Evolutionary conservation across 1,284 basidiomycete genomes (phyloP), one percentile per base, ranked within the genome.

Genomic region (Psilocybe mexicana): DNA sequence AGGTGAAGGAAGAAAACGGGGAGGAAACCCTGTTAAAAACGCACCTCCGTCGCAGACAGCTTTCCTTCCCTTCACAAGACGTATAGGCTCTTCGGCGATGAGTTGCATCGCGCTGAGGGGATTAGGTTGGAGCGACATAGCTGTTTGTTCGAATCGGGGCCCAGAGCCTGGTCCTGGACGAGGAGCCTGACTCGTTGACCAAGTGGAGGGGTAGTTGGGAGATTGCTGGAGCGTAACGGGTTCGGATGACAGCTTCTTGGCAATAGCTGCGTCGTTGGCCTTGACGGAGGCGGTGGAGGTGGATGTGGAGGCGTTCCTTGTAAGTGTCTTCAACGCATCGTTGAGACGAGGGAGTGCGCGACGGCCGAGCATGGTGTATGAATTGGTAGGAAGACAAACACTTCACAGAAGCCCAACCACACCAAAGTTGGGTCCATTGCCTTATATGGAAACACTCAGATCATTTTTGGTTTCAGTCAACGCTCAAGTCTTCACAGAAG

Each of bases 1-100:
- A 40, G 18, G 26, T 10, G 18, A 30, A 28, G 40, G 30, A 42
- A 33, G 58, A 55, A 59, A 35, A 48, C 46, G 55, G 28, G 40
- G 60, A 47, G 55, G 35, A 52, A 54, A 43, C 53, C 54, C 38
- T 56, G 10, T 43, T 51, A 52, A 14, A 4, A 40, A 76, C 92
- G 69, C 67, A 96, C 95, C 95, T 65, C 96, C 96, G 72, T 99
- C 95, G 71, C 96, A 99, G 54, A 87, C 82, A 2, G 93, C 95
- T 70, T 87, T 91, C 64, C 96, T 81, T 35, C 86, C 90, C 53
- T 91, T 73, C 1, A 96, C 88, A 55, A 94, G 72, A 51, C 90
- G 81, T 55, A 97, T 85, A 6, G 96, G 94, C 73, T 97, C 93
- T 63, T 93, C 82, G 52, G 82, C 81, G 65, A 98, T 85, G 70